These are phyloP conservation scores for Trichoderma oligosporum DNA, from an alignment of 2,329 filamentous ascomycete species.

Conservation along the genomic window DNA sequence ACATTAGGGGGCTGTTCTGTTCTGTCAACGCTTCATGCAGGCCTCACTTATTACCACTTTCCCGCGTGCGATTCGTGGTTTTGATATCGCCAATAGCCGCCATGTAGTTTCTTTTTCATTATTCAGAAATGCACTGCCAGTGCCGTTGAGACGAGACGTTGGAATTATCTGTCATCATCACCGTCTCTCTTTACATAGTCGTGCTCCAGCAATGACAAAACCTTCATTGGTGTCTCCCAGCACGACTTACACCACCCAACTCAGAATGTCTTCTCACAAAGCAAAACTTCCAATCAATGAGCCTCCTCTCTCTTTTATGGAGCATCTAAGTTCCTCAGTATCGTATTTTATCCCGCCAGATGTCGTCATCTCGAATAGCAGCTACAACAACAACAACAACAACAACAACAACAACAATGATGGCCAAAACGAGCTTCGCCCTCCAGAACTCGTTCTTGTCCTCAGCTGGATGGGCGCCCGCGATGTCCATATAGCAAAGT, in stretches of 20 bases:
- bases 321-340: conserved; percentile 36
- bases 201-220: neutral
- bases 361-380: neutral
- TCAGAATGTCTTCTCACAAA: conserved; percentile 31
- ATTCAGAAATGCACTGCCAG: neutral
- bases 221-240: neutral
- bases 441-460: conserved; percentile 47
- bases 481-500: conserved; percentile 51
- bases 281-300: neutral
- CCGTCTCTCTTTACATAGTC: neutral
- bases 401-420: neutral
- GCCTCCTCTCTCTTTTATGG: conserved; percentile 35
- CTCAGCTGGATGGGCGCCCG: conserved; percentile 50
- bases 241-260: neutral
- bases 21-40: neutral
- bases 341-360: conserved; percentile 34
- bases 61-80: neutral
- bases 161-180: neutral
- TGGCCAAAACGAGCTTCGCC: neutral
- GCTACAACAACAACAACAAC: neutral
- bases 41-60: neutral
- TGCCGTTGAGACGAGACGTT: neutral
- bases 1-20: too few relatives aligned
- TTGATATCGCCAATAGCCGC: neutral
- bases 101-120: neutral